Base-by-base conservation (phyloP, 2,329 filamentous ascomycete genomes). In the Orbilia oligospora region DNA sequence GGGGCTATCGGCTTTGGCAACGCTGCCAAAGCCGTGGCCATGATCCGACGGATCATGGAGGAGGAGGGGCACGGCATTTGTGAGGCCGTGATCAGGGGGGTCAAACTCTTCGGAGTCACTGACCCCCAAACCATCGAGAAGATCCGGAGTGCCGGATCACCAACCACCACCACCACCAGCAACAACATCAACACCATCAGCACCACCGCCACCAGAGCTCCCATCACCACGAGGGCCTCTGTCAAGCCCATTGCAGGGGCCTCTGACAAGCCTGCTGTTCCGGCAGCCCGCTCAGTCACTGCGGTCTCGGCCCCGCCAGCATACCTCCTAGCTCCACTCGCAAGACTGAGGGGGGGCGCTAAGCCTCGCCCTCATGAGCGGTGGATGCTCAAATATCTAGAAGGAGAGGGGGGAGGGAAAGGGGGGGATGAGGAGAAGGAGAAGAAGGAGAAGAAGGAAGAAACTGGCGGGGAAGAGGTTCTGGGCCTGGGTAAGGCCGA, bases 101-200 rank as follows among this genome's bases (percentile, higher is more conserved):
- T 76, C 72, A 70, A 36, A 66, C 65, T 70, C 66, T 24, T 76
- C 27, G 72, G 72, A 71, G 66, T 76, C 72, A 70, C 65, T 70
- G 72, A 76, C 65, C 72, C 55, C 41, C n/a, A 51, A 22, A 58
- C 70, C 5, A 27, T 70, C 49, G 58, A 65, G 18, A 51, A 76
- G 58, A 76, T 76, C 72, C 30, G 66, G n/a, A 33, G 16, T 38
- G n/a, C 22, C 8, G 53, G 53, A 27, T 46, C 64, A 30, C n/a
- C 70, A 44, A 48, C 27, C n/a, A 53, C 18, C 53, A 4, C 56
- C n/a, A 27, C 16, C 12, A 12, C 55, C 8, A 27, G 20, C 20
- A 22, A 55, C n/a, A 22, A 41, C 41, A 33, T 24, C 22, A 53
- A 53, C 51, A 38, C n/a, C 53, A 41, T 10, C 27, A 30, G 6